These are phyloP conservation scores for Capillidium rhysosporum DNA, from an alignment of 371 early-diverging fungal species.

Conservation along the genomic window DNA sequence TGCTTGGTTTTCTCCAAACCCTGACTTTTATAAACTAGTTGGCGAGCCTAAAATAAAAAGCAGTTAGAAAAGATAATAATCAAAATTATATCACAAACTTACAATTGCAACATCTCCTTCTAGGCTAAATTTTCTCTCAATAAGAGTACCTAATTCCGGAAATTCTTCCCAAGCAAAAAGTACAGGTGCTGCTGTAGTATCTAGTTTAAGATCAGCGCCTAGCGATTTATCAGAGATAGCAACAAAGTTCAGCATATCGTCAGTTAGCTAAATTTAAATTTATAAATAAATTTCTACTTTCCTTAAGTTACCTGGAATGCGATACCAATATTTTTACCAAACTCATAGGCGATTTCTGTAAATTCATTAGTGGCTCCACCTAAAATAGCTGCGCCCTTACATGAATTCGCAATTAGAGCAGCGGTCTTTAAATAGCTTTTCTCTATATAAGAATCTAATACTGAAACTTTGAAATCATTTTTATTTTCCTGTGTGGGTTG, in stretches of 20 bases:
- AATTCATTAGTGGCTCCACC: conserved; percentile 53
- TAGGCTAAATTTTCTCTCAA: conserved; percentile 61
- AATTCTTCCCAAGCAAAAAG: conserved; percentile 77
- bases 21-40: conserved; percentile 41
- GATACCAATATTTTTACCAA: conserved; percentile 73
- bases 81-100: conserved; percentile 6
- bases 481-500: conserved; percentile 12
- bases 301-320: conserved; percentile 62
- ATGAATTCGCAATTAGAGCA: conserved; percentile 82
- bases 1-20: conserved; percentile 38
- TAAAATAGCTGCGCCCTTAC: conserved; percentile 68
- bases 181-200: conserved; percentile 84
- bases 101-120: conserved; percentile 40
- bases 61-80: neutral
- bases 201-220: conserved; percentile 68
- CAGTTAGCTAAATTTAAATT: conserved; percentile 36
- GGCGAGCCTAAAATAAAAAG: conserved; percentile 24
- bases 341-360: conserved; percentile 52
- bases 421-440: conserved; percentile 93
- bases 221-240: conserved; percentile 62
- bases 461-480: conserved; percentile 9
- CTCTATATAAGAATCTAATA: conserved; percentile 76
- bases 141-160: conserved; percentile 62
- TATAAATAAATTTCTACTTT: neutral
- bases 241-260: conserved; percentile 85